These are phyloP conservation scores for Rhizoctonia solani DNA, from an alignment of 1,284 basidiomycete species.

Conservation along the genomic window DNA sequence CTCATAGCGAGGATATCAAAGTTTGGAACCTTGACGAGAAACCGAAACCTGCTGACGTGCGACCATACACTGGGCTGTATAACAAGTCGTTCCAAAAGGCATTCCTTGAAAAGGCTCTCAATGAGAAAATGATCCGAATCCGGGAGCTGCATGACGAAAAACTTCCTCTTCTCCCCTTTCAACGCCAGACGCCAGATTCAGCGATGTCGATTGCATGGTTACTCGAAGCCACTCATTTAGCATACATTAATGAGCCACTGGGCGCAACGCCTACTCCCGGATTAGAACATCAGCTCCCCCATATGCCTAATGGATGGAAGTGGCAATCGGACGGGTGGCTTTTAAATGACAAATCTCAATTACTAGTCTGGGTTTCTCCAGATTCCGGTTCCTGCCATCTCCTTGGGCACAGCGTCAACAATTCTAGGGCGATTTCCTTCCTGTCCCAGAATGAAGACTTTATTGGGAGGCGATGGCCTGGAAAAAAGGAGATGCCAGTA, in stretches of 20 bases:
- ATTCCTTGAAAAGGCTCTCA: background rate
- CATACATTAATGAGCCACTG: too few relatives aligned
- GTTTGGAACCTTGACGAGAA: background rate
- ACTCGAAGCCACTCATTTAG: background rate
- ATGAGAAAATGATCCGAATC: background rate
- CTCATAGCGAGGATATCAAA: background rate
- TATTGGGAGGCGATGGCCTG: too few relatives aligned
- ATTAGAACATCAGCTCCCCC: background rate
- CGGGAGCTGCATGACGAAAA: background rate
- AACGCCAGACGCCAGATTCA: background rate
- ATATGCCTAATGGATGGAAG: background rate
- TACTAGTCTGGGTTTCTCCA: background rate
- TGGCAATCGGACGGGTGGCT: background rate
- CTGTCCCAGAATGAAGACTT: too few relatives aligned
- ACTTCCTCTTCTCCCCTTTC: background rate
- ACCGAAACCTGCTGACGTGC: background rate
- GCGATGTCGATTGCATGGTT: background rate
- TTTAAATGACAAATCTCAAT: background rate
- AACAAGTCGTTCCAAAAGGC: background rate
- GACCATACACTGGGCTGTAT: background rate
- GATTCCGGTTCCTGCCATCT: too few relatives aligned
- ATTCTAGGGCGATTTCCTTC: too few relatives aligned
- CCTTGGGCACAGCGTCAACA: too few relatives aligned
- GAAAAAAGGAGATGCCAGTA: too few relatives aligned
- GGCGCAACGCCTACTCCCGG: background rate